Evolutionary conservation across 805 yeast species (phyloP), one percentile per base, ranked within the genome.

Genomic region (Starmerella lactis-condensi): DNA sequence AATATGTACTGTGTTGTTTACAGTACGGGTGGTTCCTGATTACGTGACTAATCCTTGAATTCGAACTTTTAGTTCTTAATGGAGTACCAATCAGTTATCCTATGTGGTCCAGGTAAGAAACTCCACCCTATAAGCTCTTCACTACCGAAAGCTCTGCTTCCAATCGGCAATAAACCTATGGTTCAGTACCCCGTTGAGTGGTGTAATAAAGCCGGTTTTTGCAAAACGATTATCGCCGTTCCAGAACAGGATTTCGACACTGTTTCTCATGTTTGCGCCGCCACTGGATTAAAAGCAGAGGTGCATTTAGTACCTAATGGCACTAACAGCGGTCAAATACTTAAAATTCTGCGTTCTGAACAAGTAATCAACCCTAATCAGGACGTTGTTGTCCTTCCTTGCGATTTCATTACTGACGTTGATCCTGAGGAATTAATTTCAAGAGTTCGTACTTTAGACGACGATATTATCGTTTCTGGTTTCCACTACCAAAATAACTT

Each of bases 21-120:
- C n/a, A n/a, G n/a, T n/a, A n/a, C n/a, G n/a, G n/a, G n/a, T n/a
- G n/a, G n/a, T n/a, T n/a, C n/a, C n/a, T n/a, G n/a, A n/a, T n/a
- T n/a, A n/a, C n/a, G n/a, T n/a, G n/a, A n/a, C n/a, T n/a, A n/a
- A n/a, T n/a, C n/a, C n/a, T n/a, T n/a, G n/a, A n/a, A n/a, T n/a
- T n/a, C n/a, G n/a, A n/a, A n/a, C n/a, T n/a, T n/a, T 8, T 19
- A 25, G 14, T 16, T 9, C 23, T 7, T 13, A 11, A 83, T 85
- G 95, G 93, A 82, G 56, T 75, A 82, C 50, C 93, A 83, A 48
- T 95, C 93, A 1, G 64, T 85, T 29, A 68, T 85, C 14, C 67
- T 81, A 35, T 83, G 96, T 57, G 96, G 96, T 2, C 69, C 67
- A 31, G 96, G 96, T 10, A 60, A 60, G 13, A 62, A 64, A 28